Evolutionary conservation across 2,329 filamentous ascomycete genomes (phyloP), one percentile per base, ranked within the genome.

Genomic region (Decorospora gaudefroyi): DNA sequence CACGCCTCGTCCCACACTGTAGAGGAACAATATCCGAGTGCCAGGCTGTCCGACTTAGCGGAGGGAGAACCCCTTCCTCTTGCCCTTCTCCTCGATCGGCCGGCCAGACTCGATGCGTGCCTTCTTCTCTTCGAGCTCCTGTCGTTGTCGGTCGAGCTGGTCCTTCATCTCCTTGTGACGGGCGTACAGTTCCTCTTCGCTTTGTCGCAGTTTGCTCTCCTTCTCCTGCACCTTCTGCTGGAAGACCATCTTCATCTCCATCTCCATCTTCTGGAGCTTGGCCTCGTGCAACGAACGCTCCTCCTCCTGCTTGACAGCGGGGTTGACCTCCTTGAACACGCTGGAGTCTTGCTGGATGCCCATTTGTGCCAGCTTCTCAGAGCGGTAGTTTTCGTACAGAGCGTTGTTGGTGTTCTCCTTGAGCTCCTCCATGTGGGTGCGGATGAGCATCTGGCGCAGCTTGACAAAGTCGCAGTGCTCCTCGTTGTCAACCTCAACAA

Each of bases 161-260:
- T 99, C 93, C 82, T 97, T 99, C 93, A 99, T 99, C 80, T 99
- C 93, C 71, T 92, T 86, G 79, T 99, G 93, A 64, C 93, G 87
- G 59, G 93, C 91, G 70, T 97, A 97, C 46, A 99, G 79, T 80
- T 99, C 93, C 74, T 99, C 93, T 76, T 99, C 93, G 80, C 90
- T 96, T 78, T 97, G 93, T 79, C 95, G 95, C 72, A 99, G 80
- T 78, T 99, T 99, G 83, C 90, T 96, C 78, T 99, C 93, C 81
- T 99, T 99, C 76, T 99, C 93, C 59, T 90, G 85, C 21, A 99
- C 93, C 87, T 99, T 99, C 74, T 99, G 93, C 75, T 97, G 93
- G 90, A 99, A 99, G 62, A 99, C 93, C 89, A 96, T 96, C 89
- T 99, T 99, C 93, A 99, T 99, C 76, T 99, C 93, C 68, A 90